phyloP scores from a whole-genome alignment of 495 filamentous ascomycete genomes.

The Articulospora tetracladia region DNA sequence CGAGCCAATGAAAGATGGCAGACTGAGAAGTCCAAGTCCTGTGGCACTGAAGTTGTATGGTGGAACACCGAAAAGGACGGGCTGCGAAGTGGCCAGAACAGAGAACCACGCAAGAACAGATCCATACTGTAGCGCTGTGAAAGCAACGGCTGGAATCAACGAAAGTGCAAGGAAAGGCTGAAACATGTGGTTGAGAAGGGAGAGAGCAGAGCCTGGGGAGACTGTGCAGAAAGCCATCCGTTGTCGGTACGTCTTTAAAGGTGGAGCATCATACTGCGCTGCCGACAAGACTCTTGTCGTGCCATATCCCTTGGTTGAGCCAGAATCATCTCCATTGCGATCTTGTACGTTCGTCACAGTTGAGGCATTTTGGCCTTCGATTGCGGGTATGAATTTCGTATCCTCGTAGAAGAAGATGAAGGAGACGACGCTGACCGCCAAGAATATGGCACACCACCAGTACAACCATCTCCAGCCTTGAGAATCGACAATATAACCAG shows the following conservation, averaged over 20 bases:
- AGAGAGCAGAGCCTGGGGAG: neutral
- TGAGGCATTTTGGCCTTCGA: neutral
- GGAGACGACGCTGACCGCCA: slow-evolving; percentile 31
- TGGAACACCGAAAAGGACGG: neutral
- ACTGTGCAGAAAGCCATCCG: neutral
- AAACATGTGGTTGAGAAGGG: neutral
- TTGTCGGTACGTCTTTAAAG: neutral
- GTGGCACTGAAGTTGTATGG: neutral
- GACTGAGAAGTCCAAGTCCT: neutral
- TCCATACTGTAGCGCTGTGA: neutral
- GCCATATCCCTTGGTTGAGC: too few relatives aligned
- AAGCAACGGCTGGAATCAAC: neutral
- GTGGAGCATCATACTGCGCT: too few relatives aligned
- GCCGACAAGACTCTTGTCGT: neutral
- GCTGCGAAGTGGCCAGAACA: neutral
- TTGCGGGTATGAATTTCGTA: slow-evolving; percentile 29
- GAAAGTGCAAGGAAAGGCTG: neutral
- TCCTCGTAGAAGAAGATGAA: slow-evolving; percentile 41
- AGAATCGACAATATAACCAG: slow-evolving; percentile 35
- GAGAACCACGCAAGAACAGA: neutral
- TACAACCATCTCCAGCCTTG: slow-evolving; percentile 48
- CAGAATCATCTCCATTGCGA: neutral
- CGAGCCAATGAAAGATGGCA: neutral
- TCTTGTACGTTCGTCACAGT: neutral
- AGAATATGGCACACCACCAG: slow-evolving; percentile 44